Evolutionary conservation across 352 stramenopile species (phyloP), one percentile per base, ranked within the genome.

Genomic region (Plasmopara muralis): DNA sequence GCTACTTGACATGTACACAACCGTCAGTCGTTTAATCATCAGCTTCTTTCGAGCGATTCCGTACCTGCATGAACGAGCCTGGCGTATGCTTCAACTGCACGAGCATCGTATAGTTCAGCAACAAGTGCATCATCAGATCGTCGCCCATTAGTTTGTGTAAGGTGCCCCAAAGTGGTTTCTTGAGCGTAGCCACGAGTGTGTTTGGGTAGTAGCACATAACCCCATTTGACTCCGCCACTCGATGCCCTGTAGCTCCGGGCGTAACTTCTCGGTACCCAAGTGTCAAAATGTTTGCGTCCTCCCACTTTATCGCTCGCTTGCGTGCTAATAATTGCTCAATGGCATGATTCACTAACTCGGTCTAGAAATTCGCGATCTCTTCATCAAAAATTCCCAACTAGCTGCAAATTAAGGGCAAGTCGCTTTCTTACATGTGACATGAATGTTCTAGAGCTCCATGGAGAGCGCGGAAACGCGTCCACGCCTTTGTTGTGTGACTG

Each of bases 171-270:
- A 62, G 38, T 29, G 62, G 54, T n/a, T 74, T 67, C 60, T 89
- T 85, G 15, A 89, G 50, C 10, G 64, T 43, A 25, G 57, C 69
- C 31, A 92, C 78, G 4, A 89, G 57, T 1, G 78, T 87, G 57
- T 92, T 92, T 6, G 81, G 81, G 43, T 78, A 84, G 47, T 80
- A 82, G 57, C 74, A 87, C 61, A 89, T 69, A 41, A 92, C 59
- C 18, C 55, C 62, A 35, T 89, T 85, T 33, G 72, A 80, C 39
- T 75, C 68, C 35, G 66, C 54, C 9, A 88, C 54, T 12, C 57
- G 76, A 39, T 89, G 76, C 1, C 80, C 80, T 6, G 54, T 49
- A 20, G 62, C 55, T 8, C 63, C 71, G 0, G 72, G 76, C 0
- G 65, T 56, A 4, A 64, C 68, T 45, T 86, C 64, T 47, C 67